Evolutionary conservation across 2,329 filamentous ascomycete genomes (phyloP), one percentile per base, ranked within the genome.

Genomic region (Aaosphaeria pasadenensis): DNA sequence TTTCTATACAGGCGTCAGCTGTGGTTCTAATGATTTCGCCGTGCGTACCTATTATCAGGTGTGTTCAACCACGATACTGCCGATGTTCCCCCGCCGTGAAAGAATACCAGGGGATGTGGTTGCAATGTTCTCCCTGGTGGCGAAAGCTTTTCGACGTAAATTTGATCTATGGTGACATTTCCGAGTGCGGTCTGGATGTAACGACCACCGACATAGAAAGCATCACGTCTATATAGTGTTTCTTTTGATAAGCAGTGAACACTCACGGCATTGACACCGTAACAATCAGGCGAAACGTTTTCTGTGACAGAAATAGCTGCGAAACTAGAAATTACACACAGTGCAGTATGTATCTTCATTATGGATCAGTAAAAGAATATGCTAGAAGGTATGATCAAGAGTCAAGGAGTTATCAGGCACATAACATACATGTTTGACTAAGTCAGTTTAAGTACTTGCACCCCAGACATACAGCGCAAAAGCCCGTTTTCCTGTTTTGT

Each of bases 191-290:
- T 59, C 24, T 60, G 49, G 39, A 58, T 50, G 43, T 62, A 63
- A 39, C 53, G 42, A 43, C 59, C 57, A 11, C 60, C 59, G n/a
- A 63, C 48, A 45, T 62, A 63, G 45, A 62, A 62, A 30, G 53
- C 50, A 47, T 62, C 57, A 33, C 57, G 54, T 5, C 52, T 46
- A 41, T 59, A 55, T 11, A 50, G 48, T 17, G 52, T 54, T 54
- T 63, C 60, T 24, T 55, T 53, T 7, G 53, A 59, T 36, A 32
- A 44, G 43, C 60, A 63, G 43, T 38, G 24, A 28, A 57, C 58
- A 35, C 48, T 50, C n/a, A 59, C 33, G 4, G 33, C 33, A 9
- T 36, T 36, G 9, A 36, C 33, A 36, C 33, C 33, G n/a, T n/a
- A 9, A 36, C 33, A 36, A 36, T 36, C 33, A n/a, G 33, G n/a